Evolutionary conservation across 805 yeast species (phyloP), one percentile per base, ranked within the genome.

Genomic region (Pichia nanzhaoensis): DNA sequence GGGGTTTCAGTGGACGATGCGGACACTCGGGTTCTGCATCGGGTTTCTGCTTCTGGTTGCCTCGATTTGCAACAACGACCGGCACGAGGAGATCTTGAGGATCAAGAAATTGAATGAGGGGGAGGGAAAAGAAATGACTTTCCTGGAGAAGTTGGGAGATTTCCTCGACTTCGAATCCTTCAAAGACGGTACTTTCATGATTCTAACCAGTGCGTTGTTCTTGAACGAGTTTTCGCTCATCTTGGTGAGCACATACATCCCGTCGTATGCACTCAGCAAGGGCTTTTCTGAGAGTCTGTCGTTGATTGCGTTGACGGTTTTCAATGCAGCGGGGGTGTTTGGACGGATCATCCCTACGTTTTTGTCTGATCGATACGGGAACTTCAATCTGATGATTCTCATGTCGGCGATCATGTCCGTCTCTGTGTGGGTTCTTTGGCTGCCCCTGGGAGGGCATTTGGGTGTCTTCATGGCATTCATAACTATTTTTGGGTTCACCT

Each of bases 1-100:
- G 28, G 84, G 84, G 0, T 80, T 70, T 50, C 61, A 66, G 7
- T 80, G 84, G 84, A 80, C 84, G 1, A 68, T 79, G 35, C 62
- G 84, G 53, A 68, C 71, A 5, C 52, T 78, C 21, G 77, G 75
- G 3, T 69, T 78, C 39, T 55, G 77, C 9, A 72, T 74, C 47
- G 51, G 70, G 5, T 65, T 57, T 0, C 21, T 57, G 13, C 42
- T 61, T 20, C 19, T 48, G 0, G 37, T 61, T 8, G 57, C 73
- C 3, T 59, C 71, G n/a, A 2, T 66, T 1, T 51, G 70, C 3
- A 55, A 71, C 22, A 45, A 49, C 33, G 65, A 61, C 46, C 49
- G 65, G 32, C 45, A 51, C 8, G 46, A 51, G 2, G 63, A 58
- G 28, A 50, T 57, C 9, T 41, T 45, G n/a, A 45, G 47, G 10